Base-by-base conservation (phyloP, 1,139 yeast species). In the Hemisphaericaspora subhashii region DNA sequence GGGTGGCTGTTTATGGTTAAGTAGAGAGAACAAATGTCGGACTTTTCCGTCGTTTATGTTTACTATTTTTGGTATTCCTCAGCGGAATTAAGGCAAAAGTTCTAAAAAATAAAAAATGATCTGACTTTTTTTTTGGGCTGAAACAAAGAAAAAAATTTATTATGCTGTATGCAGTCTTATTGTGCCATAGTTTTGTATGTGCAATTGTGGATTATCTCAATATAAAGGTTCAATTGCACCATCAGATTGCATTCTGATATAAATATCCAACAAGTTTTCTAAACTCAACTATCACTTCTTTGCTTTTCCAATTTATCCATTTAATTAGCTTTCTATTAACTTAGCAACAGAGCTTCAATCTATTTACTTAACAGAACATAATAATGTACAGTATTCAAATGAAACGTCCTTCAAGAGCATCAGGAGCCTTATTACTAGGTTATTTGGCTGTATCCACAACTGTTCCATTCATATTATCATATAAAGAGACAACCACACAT, bases 391-490 rank as follows among this genome's bases (percentile, higher is more conserved):
- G 49, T 4, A 33, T 48, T 24, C 53, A 40, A 30, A 44, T 42
- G 41, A 50, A 42, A 40, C 49, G 49, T 16, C 38, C 42, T 14
- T 42, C 44, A 16, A 51, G 47, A 36, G 40, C 57, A 18, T 51
- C 61, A 9, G 59, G 71, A 18, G 55, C 62, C 28, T 51, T 69
- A 38, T 51, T 69, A 36, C 56, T 71, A 39, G 64, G 69, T 25
- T 72, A 72, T 52, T 64, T 72, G 50, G 66, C 72, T 3, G 40
- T 68, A 7, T 67, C 74, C 5, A 57, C 72, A 28, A 68, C 74
- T 10, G 46, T 66, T 33, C 77, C 77, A 4, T 72, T 72, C 41
- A 47, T 64, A 33, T 67, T 68, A 42, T 68, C 75, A 6, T 72
- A 71, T 48, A 66, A 62, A 44, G 77, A 72, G 44, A 52, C 70